Conservation (phyloP, 192 early-diverging fungal species). For the Coemansia sp. region DNA sequence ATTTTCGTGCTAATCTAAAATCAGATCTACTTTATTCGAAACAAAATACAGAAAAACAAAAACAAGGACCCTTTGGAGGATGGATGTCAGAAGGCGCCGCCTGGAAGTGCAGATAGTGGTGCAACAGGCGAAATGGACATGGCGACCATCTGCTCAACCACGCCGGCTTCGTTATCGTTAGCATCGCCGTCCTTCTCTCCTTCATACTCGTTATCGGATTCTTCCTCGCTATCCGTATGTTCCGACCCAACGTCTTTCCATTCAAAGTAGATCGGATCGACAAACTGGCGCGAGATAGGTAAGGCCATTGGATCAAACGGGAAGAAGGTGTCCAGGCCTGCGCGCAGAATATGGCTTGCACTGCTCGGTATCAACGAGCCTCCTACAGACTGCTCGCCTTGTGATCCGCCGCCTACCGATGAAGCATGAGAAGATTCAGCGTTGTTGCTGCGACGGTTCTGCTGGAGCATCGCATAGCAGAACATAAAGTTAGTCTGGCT, state of each 20-base stretch:
- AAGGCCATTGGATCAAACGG: conserved; percentile 92
- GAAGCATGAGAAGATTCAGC: not conserved
- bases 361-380: conserved; percentile 1
- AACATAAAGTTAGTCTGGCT: conserved; percentile 83
- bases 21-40: not conserved
- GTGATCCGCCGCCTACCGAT: not conserved
- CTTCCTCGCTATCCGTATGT: conserved; percentile 51
- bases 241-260: conserved; percentile 72
- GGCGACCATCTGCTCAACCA: conserved; percentile 37
- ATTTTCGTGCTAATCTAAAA: not conserved
- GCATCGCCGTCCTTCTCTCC: conserved; percentile 55
- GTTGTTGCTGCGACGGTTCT: conserved; percentile 49
- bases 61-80: not conserved
- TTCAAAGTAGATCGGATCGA: conserved; percentile 73
- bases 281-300: conserved; percentile 64
- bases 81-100: not conserved
- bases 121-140: conserved; percentile 48
- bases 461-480: conserved; percentile 74
- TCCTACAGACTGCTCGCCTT: conserved; percentile 9
- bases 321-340: conserved; percentile 77
- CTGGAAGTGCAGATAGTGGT: conserved; percentile 25
- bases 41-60: not conserved
- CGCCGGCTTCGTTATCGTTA: conserved; percentile 46
- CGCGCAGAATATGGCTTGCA: conserved; percentile 29
- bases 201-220: conserved; percentile 59